Evolutionary conservation across 2,329 filamentous ascomycete genomes (phyloP), one percentile per base, ranked within the genome.

Genomic region (Penicillium sp.): DNA sequence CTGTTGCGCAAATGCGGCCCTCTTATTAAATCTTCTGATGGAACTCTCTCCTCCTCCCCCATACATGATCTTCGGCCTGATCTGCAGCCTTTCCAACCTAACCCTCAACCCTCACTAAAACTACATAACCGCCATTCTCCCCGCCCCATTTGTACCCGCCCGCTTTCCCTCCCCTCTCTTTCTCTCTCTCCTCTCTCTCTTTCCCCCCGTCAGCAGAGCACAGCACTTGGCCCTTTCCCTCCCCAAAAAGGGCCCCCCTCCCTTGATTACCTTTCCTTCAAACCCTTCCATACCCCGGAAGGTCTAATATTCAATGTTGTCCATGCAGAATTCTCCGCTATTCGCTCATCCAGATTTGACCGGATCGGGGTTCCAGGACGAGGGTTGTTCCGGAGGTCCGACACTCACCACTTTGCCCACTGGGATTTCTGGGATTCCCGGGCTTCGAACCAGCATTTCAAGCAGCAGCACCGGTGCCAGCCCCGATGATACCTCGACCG

Each of bases 291-390:
- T n/a, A n/a, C n/a, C 20, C 23, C 34, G 17, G 43, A 27, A 6
- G n/a, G 13, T 15, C 55, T 45, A 45, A 43, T 56, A 56, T 61
- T 59, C 62, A 63, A 74, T 74, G 70, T 70, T 72, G 68, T 74
- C 70, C 65, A 72, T 72, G 65, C 71, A 70, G 56, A 63, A 61
- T 39, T 59, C 66, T 33, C 46, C 62, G 45, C 65, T 67, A 56
- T 49, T 50, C 43, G 27, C 61, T 41, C 60, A 60, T 47, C 59
- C 55, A 43, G 58, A 61, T 46, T 58, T 64, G 39, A 59, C 60
- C 51, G 56, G 58, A 46, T 49, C 55, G 40, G 55, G 55, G 8
- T 56, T 60, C 43, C 59, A 54, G 52, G 54, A 55, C 51, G 60
- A 65, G 51, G 50, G 54, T 52, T 59, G 49, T 59, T 55, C 57